These are phyloP conservation scores for Setaria italica DNA, from an alignment of 202 grass and related monocot species.

Conservation along the genomic window DNA sequence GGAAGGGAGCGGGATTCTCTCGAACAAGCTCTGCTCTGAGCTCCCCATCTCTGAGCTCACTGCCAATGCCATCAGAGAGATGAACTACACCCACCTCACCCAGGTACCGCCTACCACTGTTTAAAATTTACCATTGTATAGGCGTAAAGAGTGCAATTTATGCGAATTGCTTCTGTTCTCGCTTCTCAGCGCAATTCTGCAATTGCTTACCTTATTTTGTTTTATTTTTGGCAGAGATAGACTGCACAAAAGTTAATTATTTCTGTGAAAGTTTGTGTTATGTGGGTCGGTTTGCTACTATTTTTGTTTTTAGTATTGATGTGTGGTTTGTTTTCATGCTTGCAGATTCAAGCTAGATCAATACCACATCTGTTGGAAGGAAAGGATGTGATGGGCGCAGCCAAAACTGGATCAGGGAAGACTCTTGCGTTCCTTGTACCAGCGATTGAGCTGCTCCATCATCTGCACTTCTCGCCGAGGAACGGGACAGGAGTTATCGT, in stretches of 20 bases:
- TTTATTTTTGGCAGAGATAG: not conserved
- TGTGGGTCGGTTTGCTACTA: not conserved
- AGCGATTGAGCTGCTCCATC: constrained; percentile 78
- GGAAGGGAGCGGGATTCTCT: constrained; percentile 70
- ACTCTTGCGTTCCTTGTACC: constrained; percentile 95
- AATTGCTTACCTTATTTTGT: too few relatives aligned
- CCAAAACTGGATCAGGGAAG: constrained; percentile 93
- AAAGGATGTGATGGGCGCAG: constrained; percentile 95
- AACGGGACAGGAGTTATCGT: constrained; percentile 92
- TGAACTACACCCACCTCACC: constrained; percentile 89
- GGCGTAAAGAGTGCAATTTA: not conserved
- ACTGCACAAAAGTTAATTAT: not conserved
- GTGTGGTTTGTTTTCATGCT: constrained; percentile 24
- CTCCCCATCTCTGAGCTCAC: constrained; percentile 80
- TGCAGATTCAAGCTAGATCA: constrained; percentile 91
- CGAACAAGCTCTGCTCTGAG: constrained; percentile 75
- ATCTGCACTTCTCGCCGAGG: constrained; percentile 64
- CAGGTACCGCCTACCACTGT: constrained; percentile 47
- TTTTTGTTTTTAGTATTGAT: not conserved
- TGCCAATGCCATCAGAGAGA: constrained; percentile 80
- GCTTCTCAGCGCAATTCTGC: not conserved
- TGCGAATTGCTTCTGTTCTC: not conserved
- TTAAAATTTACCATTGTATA: not conserved
- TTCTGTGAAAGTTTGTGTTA: not conserved
- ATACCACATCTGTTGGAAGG: constrained; percentile 83